A percentile compares a stretch with the other conserved stretches of the same genome.
Conservation (phyloP, 345 rosid species). For the Populus pruinosa region DNA sequence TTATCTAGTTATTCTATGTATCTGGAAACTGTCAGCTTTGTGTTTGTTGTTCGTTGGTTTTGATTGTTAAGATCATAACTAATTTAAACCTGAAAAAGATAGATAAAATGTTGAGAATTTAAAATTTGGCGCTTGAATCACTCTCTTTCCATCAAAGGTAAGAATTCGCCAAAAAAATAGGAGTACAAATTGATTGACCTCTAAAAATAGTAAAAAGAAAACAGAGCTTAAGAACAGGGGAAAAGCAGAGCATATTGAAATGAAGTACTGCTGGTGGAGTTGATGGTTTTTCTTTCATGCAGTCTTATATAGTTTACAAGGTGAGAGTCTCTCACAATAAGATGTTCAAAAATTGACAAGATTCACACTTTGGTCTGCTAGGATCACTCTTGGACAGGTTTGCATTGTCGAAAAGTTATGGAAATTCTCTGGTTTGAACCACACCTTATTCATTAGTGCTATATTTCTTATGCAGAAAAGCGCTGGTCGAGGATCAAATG, state of each 20-base stretch:
- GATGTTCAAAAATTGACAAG: not conserved
- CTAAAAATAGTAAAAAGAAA: not conserved
- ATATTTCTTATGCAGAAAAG: not conserved
- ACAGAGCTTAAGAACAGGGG: not conserved
- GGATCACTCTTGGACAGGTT: slow-evolving; percentile 9
- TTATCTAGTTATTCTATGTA: too few relatives aligned
- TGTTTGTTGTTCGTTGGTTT: too few relatives aligned
- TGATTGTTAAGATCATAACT: too few relatives aligned
- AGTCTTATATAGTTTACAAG: slow-evolving; percentile 18
- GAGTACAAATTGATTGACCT: not conserved
- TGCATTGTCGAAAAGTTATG: not conserved
- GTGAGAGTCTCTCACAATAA: not conserved
- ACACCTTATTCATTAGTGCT: not conserved
- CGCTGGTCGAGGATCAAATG: not conserved
- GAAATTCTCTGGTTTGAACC: not conserved
- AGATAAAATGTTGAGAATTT: too few relatives aligned
- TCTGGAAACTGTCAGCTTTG: too few relatives aligned
- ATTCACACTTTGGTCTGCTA: slow-evolving; percentile 12
- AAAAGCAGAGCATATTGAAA: not conserved
- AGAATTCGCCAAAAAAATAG: not conserved
- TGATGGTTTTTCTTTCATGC: not conserved
- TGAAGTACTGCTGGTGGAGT: not conserved
- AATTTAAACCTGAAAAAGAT: too few relatives aligned
- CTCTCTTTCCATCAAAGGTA: not conserved
- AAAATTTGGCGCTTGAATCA: not conserved